Percentiles rank a stretch among this genome's conserved stretches.
These are phyloP conservation scores for Jamesozyma gamospora DNA, from an alignment of 805 yeast species.

Conservation along the genomic window DNA sequence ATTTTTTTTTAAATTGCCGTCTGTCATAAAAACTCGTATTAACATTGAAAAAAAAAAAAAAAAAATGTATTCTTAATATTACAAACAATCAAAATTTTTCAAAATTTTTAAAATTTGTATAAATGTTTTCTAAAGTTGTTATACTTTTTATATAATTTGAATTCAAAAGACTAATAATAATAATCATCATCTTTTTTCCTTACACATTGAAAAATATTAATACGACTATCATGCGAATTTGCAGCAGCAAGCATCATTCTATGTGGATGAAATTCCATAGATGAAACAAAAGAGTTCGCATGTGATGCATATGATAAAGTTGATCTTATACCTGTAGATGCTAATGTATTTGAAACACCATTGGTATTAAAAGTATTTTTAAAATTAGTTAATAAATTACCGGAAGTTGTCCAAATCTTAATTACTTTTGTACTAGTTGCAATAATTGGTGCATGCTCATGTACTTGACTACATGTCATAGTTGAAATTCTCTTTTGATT, in stretches of 20 bases:
- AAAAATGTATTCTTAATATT: no score
- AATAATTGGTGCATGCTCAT: conserved; percentile 93
- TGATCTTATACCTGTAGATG: conserved; percentile 26
- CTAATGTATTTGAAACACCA: conserved; percentile 25
- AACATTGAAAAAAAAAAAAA: no score
- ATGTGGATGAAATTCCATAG: conserved; percentile 82
- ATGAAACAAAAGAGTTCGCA: conserved; percentile 42
- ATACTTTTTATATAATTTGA: no score
- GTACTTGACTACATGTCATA: conserved; percentile 66
- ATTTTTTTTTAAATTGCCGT: no score
- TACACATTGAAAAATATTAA: conserved; percentile 48
- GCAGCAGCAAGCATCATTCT: conserved; percentile 86
- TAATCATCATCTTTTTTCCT: background rate
- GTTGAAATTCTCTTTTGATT: conserved; percentile 12
- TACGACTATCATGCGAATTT: conserved; percentile 65
- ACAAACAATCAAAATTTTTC: no score
- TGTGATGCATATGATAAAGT: conserved; percentile 13
- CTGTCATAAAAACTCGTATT: no score
- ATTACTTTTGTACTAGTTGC: conserved; percentile 78
- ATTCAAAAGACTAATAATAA: background rate
- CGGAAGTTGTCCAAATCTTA: conserved; percentile 78
- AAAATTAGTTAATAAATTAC: conserved; percentile 58
- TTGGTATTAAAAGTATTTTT: conserved; percentile 32
- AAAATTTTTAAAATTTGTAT: no score
- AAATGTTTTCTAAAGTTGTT: no score